A percentile compares a stretch with the other conserved stretches of the same genome.
phyloP scores from a whole-genome alignment of 345 rosid species.

The Gossypium ekmanianum region DNA sequence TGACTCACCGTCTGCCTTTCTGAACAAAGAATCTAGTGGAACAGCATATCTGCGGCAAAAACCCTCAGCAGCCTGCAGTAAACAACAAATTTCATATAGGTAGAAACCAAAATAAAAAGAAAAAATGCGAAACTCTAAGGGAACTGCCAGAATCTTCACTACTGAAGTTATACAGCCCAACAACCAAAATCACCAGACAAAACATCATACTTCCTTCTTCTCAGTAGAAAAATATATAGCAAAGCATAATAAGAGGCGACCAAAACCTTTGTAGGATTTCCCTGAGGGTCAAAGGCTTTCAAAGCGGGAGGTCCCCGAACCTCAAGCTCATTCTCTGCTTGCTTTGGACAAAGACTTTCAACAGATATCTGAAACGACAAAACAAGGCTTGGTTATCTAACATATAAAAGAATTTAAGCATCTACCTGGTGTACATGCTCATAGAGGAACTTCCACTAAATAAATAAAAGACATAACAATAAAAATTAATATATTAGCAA shows the following conservation, averaged over 20 bases:
- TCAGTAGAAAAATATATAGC: slow-evolving; percentile 14
- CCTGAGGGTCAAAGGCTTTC: slow-evolving; percentile 83
- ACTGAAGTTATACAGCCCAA: neutral
- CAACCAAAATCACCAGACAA: neutral
- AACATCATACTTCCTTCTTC: slow-evolving; percentile 7
- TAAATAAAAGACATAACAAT: neutral
- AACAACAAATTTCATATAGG: slow-evolving; percentile 19
- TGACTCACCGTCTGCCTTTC: slow-evolving; percentile 69
- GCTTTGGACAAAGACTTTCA: slow-evolving; percentile 63
- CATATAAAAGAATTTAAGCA: slow-evolving; percentile 5
- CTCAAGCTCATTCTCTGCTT: slow-evolving; percentile 70
- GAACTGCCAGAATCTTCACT: neutral
- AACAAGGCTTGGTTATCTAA: slow-evolving; percentile 9
- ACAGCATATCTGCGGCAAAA: slow-evolving; percentile 80
- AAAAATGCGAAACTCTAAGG: slow-evolving; percentile 15
- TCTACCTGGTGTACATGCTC: neutral
- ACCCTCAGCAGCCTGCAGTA: slow-evolving; percentile 87
- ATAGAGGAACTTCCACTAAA: slow-evolving; percentile 1
- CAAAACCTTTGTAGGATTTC: slow-evolving; percentile 88
- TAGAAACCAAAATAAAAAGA: neutral
- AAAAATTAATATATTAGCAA: neutral
- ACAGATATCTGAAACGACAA: slow-evolving; percentile 51
- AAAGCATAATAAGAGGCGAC: slow-evolving; percentile 17
- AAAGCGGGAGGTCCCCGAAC: slow-evolving; percentile 92
- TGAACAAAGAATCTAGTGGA: slow-evolving; percentile 52